A percentile compares a stretch with the other conserved stretches of the same genome.
These are phyloP conservation scores for Xylaria sp. DNA, from an alignment of 2,329 filamentous ascomycete species.

Conservation along the genomic window DNA sequence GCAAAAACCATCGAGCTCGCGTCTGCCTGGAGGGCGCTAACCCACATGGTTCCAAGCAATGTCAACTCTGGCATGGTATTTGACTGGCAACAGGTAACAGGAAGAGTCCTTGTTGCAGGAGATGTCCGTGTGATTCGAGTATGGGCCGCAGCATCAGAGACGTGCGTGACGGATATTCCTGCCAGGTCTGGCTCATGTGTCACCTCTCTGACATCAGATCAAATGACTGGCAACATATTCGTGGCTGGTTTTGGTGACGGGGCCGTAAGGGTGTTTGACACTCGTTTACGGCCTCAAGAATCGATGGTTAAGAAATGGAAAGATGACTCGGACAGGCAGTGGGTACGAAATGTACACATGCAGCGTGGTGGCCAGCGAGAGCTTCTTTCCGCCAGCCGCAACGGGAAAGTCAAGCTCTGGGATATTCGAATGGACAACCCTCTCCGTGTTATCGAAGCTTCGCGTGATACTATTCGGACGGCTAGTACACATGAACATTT, in stretches of 20 bases:
- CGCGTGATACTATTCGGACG: conserved; percentile 81
- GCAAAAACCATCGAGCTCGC: conserved; percentile 82
- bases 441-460: conserved; percentile 77
- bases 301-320: conserved; percentile 98
- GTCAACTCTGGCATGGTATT: conserved; percentile 96
- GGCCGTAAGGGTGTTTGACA: conserved; percentile 92
- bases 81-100: conserved; percentile 98
- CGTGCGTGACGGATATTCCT: conserved; percentile 92
- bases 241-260: conserved; percentile 97
- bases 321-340: conserved; percentile 83
- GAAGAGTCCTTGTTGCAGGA: conserved; percentile 92
- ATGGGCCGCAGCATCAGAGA: conserved; percentile 94
- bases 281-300: conserved; percentile 82
- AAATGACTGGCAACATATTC: conserved; percentile 96
- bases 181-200: conserved; percentile 95
- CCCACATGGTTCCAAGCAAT: conserved; percentile 92
- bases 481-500: conserved; percentile 95
- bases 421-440: conserved; percentile 89
- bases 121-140: conserved; percentile 95
- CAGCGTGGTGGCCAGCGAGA: conserved; percentile 94
- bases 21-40: conserved; percentile 89
- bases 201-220: conserved; percentile 93
- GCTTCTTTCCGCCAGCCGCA: conserved; percentile 87
- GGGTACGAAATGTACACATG: conserved; percentile 97
- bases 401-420: conserved; percentile 95